These are phyloP conservation scores for Elongisporangium prolatum DNA, from an alignment of 352 stramenopile species.

Conservation along the genomic window DNA sequence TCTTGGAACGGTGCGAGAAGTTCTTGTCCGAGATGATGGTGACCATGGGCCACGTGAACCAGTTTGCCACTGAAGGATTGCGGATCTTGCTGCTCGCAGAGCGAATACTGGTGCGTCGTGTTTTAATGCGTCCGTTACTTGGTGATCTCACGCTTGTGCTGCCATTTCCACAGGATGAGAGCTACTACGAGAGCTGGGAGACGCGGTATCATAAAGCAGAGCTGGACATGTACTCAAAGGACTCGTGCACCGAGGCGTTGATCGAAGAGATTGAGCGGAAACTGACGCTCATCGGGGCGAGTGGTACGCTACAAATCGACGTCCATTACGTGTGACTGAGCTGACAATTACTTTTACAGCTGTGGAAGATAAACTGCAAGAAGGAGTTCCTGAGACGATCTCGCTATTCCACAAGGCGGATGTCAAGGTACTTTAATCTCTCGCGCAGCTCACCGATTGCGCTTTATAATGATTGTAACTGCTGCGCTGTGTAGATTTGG, in stretches of 20 bases:
- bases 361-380: slow-evolving; percentile 97
- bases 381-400: slow-evolving; percentile 93
- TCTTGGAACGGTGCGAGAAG: slow-evolving; percentile 58
- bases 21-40: slow-evolving; percentile 46
- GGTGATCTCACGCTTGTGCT: neutral
- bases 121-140: neutral
- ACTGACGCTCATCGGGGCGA: slow-evolving; percentile 84
- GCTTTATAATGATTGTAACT: neutral
- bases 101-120: slow-evolving; percentile 47
- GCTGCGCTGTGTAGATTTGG: slow-evolving; percentile 65
- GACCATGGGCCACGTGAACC: slow-evolving; percentile 73
- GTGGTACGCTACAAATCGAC: slow-evolving; percentile 24
- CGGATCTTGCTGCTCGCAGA: slow-evolving; percentile 85
- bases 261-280: slow-evolving; percentile 81
- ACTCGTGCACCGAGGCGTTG: slow-evolving; percentile 45
- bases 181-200: slow-evolving; percentile 70
- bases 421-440: slow-evolving; percentile 89
- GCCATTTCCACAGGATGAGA: slow-evolving; percentile 31
- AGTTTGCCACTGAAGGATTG: slow-evolving; percentile 82
- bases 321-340: neutral
- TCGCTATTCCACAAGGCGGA: slow-evolving; percentile 86
- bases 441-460: neutral
- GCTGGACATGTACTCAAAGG: slow-evolving; percentile 64
- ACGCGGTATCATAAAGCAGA: slow-evolving; percentile 62
- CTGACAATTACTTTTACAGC: slow-evolving; percentile 28